Base-by-base conservation (phyloP, 73 alveolate species). In the Breviolum minutum region DNA sequence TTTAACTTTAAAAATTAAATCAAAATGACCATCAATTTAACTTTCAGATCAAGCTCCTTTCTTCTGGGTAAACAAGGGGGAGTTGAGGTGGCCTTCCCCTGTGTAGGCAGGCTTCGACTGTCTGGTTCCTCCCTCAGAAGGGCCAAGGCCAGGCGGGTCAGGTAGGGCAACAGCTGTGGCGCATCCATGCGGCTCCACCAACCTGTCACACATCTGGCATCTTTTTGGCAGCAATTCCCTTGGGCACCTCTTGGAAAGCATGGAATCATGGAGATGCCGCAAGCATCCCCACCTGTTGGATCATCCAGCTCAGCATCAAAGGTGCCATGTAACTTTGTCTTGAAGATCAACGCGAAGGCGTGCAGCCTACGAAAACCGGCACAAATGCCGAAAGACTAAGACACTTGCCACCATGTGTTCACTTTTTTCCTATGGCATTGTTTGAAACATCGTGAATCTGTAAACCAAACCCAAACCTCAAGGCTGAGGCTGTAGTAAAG, bases 171-270 rank as follows among this genome's bases (percentile, higher is more conserved):
- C 63, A 86, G 64, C 17, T 86, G 94, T 63, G 32, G 94, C 62
- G 94, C 94, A 63, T 86, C 94, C 94, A 86, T n/a, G 29, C 94
- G 94, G 62, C 63, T 63, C 94, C 94, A 86, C 94, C 94, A 86
- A 20, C 94, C 94, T 86, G n/a, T 17, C 74, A n/a, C n/a, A n/a
- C n/a, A n/a, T n/a, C n/a, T n/a, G n/a, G n/a, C n/a, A n/a, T n/a
- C n/a, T n/a, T n/a, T n/a, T n/a, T n/a, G 82, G 82, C 61, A 29
- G 86, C 61, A 8, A 17, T 63, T 77, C 63, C 63, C 8, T 10
- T 8, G 63, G 14, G 30, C 20, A 12, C 8, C 70, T 14, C 69
- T 40, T 14, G 60, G 70, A 40, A 13, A 73, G 20, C 54, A 40
- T 40, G 54, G 54, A 40, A 40, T 40, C 54, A 40, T 68, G 77